A percentile compares a stretch with the other conserved stretches of the same genome.
phyloP scores from a whole-genome alignment of 2,329 filamentous ascomycete genomes.

The Colletotrichum nymphaeae region DNA sequence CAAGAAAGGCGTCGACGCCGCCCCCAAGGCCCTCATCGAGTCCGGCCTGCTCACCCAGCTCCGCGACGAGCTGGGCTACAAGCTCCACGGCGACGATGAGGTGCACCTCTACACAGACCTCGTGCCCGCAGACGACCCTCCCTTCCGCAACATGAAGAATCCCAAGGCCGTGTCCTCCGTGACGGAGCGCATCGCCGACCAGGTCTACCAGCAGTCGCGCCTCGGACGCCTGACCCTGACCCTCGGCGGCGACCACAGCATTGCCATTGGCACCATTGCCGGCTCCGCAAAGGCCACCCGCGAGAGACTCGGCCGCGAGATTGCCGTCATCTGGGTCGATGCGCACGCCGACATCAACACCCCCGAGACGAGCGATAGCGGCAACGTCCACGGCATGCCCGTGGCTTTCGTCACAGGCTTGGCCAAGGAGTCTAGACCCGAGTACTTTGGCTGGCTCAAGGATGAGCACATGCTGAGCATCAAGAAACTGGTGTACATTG shows the following conservation, averaged over 20 bases:
- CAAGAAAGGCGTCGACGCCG: constrained; percentile 92
- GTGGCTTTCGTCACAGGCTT: constrained; percentile 91
- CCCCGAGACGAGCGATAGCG: constrained; percentile 87
- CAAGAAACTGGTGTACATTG: constrained; percentile 96
- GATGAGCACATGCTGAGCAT: constrained; percentile 76
- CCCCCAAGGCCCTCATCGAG: constrained; percentile 88
- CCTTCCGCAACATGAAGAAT: constrained; percentile 94
- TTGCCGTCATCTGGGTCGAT: constrained; percentile 98
- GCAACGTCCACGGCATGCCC: constrained; percentile 98
- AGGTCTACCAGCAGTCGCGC: constrained; percentile 88
- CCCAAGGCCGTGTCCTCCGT: constrained; percentile 87
- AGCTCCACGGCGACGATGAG: constrained; percentile 82
- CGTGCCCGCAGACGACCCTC: constrained; percentile 77
- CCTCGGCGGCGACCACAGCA: constrained; percentile 94
- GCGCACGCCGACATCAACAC: constrained; percentile 98
- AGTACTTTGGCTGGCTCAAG: constrained; percentile 91
- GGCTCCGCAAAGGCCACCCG: constrained; percentile 88
- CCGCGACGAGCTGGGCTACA: constrained; percentile 87
- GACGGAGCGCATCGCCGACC: constrained; percentile 80
- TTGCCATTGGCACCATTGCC: constrained; percentile 93
- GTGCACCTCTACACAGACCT: constrained; percentile 87
- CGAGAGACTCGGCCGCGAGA: constrained; percentile 83
- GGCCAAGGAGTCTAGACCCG: constrained; percentile 78
- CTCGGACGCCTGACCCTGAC: constrained; percentile 90
- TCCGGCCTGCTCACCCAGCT: constrained; percentile 88